phyloP scores from a whole-genome alignment of 2,329 filamentous ascomycete species.

The Penicillium sp. region DNA sequence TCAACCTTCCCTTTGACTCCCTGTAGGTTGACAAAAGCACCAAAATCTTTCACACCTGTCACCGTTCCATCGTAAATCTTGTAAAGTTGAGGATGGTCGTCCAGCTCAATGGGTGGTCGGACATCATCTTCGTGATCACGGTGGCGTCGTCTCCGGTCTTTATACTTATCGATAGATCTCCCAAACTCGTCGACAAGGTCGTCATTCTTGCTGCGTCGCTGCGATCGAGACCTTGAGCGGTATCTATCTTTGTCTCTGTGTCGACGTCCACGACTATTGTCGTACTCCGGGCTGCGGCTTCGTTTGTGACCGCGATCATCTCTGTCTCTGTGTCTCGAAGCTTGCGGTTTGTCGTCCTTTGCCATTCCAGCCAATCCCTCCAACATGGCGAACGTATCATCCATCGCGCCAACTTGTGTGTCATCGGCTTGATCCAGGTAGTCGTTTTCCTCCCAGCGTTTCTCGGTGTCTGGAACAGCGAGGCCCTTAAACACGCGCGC shows the following conservation, averaged over 20 bases:
- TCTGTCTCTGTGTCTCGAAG: constrained; percentile 34
- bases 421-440: constrained; percentile 37
- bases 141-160: constrained; percentile 37
- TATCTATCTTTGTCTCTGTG: constrained; percentile 41
- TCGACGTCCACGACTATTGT: constrained; percentile 49
- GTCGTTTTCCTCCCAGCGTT: constrained; percentile 54
- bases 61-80: constrained; percentile 91
- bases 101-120: constrained; percentile 70
- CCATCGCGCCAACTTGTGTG: constrained; percentile 66
- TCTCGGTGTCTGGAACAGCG: constrained; percentile 76
- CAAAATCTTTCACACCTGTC: constrained; percentile 92
- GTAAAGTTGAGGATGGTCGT: constrained; percentile 75
- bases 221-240: constrained; percentile 55
- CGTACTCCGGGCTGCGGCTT: constrained; percentile 53
- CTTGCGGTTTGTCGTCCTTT: constrained; percentile 37
- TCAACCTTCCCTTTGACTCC: constrained; percentile 87
- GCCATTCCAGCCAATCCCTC: constrained; percentile 76
- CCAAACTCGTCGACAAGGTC: constrained; percentile 63
- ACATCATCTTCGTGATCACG: constrained; percentile 58
- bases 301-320: constrained; percentile 49
- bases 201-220: constrained; percentile 43
- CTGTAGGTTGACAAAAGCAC: constrained; percentile 88
- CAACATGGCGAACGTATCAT: constrained; percentile 90
- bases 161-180: constrained; percentile 44
- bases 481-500: constrained; percentile 88